Percentiles rank a stretch among this genome's conserved stretches.
Conservation (phyloP, 163 green algal species). For the Scenedesmus sp. region DNA sequence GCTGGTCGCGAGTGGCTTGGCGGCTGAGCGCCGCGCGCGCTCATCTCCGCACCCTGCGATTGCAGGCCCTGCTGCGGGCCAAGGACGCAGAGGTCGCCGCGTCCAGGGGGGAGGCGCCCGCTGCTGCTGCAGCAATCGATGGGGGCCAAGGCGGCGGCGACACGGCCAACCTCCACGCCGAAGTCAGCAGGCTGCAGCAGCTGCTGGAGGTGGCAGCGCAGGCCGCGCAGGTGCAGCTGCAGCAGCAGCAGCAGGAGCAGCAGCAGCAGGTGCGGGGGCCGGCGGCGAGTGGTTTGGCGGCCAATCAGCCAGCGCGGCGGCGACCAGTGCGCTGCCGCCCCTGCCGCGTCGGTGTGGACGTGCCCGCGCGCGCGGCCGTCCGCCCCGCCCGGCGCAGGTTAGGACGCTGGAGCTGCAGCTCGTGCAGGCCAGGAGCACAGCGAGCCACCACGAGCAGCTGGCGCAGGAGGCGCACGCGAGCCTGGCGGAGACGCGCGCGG, state of each 20-base stretch:
- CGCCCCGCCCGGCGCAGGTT: too few species aligned
- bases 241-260: slow-evolving; percentile 12
- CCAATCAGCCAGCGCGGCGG: too few species aligned
- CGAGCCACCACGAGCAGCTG: slow-evolving; percentile 30
- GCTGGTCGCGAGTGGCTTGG: too few species aligned
- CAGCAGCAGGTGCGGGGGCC: not conserved
- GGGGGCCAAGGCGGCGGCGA: too few species aligned
- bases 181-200: slow-evolving; percentile 28
- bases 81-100: slow-evolving; percentile 59
- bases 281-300: not conserved
- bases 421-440: slow-evolving; percentile 21
- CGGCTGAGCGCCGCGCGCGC: too few species aligned
- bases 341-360: too few species aligned
- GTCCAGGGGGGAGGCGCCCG: slow-evolving; percentile 24
- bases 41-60: not conserved
- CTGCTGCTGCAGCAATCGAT: slow-evolving; percentile 7
- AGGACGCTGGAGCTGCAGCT: slow-evolving; percentile 23
- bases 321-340: too few species aligned
- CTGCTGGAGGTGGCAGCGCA: slow-evolving; percentile 27
- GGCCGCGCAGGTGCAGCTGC: slow-evolving; percentile 17
- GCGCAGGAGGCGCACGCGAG: slow-evolving; percentile 6
- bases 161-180: not conserved
- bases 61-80: slow-evolving; percentile 52
- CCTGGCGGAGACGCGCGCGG: slow-evolving; percentile 14
- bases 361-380: too few species aligned